Base-by-base conservation (phyloP, 257 asterid genomes). In the Solanum chilense region DNA sequence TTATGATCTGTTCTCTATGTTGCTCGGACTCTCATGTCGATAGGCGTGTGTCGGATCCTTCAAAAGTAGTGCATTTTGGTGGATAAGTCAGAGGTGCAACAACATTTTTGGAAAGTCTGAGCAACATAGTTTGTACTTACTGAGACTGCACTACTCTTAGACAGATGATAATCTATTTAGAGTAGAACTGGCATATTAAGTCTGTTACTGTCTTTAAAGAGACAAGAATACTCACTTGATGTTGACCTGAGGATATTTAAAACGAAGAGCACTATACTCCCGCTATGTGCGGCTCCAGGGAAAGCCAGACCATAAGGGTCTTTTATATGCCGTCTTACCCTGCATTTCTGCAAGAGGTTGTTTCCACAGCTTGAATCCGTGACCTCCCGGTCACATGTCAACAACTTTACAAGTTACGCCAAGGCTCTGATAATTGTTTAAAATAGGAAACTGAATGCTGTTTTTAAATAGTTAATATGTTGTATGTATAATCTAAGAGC, bases 401-500 rank as follows among this genome's bases (percentile, higher is more conserved):
- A 41, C 45, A 41, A 41, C 45, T 41, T 41, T 41, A 41, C 45
- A 41, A 41, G 12, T 41, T 41, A 41, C 45, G 45, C 45, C 45
- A 41, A 8, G 45, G 45, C 45, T 41, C 45, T 39, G 66, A 27
- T 9, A 45, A 45, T 78, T 3, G 62, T 25, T 14, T 44, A 77
- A 77, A 44, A 44, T 74, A 37, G 29, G 49, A 5, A 10, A 74
- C 11, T 5, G 18, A 37, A 21, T 74, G 27, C 49, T 74, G 20
- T 45, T 37, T 23, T 45, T 71, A 6, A 85, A 49, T 25, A 31
- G 21, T 37, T 52, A 27, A 52, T 45, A 82, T 60, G 82, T 88
- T 89, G 75, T 18, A 31, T 71, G 71, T 83, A 21, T 60, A 60
- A 87, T 70, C 80, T 83, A 88, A 81, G 83, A 84, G 60, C 31